Evolutionary conservation across 2,329 filamentous ascomycete species (phyloP), one percentile per base, ranked within the genome.

Genomic region (Emmonsiellopsis sp.): DNA sequence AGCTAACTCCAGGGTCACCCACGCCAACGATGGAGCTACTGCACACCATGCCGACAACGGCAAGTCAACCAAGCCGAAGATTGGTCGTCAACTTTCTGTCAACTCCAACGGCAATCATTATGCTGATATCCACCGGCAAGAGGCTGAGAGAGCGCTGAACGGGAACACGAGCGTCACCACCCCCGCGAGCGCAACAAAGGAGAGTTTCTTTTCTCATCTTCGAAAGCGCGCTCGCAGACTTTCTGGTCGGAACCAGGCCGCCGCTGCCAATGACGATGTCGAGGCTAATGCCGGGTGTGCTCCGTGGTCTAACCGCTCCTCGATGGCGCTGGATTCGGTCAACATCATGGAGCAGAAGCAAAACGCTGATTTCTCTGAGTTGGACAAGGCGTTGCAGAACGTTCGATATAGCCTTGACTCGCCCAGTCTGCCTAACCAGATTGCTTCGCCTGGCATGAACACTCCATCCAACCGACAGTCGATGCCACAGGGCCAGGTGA

Each of bases 141-240:
- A 97, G 70, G 89, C 92, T 11, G 92, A 97, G 70, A 81, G 89
- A 58, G 89, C 90, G 38, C 78, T 97, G 45, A 96, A 90, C 66
- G 93, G 91, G 51, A 84, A 86, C 63, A 81, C 79, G 35, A 87
- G 85, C 20, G 76, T 91, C 26, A 83, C 81, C 13, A 93, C 89
- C 5, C 89, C 90, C 3, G 83, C 85, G 0, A 85, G 80, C 62
- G 87, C 51, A 13, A 50, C 51, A 44, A 94, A 94, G 66, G 93
- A 98, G 70, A 89, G 93, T 70, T 98, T 98, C 76, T 98, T 98
- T 73, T 97, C 93, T 0, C 93, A 98, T 67, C 79, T 98, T 7
- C 83, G 93, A 54, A 98, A 98, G 72, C 85, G 92, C 50, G 93
- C 94, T 31, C 83, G 93, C 61, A 82, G 93, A 61, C 85, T 98